Conservation (phyloP, 768 basidiomycete species). For the Collybiopsis luxurians region DNA sequence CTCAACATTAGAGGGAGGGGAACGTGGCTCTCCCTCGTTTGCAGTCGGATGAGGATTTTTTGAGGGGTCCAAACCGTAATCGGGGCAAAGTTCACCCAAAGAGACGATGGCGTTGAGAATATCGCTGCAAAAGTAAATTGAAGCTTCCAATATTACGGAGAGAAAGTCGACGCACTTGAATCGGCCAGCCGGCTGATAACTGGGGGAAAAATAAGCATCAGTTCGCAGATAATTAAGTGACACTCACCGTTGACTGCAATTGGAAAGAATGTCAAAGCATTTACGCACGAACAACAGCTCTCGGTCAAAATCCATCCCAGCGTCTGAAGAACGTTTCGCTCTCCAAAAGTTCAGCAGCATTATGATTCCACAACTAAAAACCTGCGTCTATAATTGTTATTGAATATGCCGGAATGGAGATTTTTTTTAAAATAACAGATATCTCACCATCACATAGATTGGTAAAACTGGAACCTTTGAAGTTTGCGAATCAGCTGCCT, state of each 20-base stretch:
- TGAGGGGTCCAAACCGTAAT: no score
- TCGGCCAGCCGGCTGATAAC: conserved; percentile 46
- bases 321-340: conserved; percentile 34
- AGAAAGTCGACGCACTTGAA: conserved; percentile 36
- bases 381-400: neutral
- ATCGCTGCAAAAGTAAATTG: neutral
- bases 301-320: conserved; percentile 34
- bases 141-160: neutral
- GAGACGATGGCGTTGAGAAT: conserved; percentile 2
- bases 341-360: conserved; percentile 49
- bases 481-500: conserved; percentile 47
- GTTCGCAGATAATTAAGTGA: neutral
- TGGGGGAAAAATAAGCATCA: conserved; percentile 11
- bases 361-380: conserved; percentile 42
- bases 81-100: neutral
- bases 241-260: neutral
- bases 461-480: conserved; percentile 16
- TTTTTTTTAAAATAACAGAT: no score
- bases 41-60: no score
- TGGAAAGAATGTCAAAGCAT: conserved; percentile 21
- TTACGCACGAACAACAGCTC: conserved; percentile 52
- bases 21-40: no score
- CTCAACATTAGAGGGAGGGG: neutral
- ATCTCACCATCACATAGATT: neutral
- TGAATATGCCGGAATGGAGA: neutral